phyloP scores from a whole-genome alignment of 768 basidiomycete genomes.

The Boletus edulis region DNA sequence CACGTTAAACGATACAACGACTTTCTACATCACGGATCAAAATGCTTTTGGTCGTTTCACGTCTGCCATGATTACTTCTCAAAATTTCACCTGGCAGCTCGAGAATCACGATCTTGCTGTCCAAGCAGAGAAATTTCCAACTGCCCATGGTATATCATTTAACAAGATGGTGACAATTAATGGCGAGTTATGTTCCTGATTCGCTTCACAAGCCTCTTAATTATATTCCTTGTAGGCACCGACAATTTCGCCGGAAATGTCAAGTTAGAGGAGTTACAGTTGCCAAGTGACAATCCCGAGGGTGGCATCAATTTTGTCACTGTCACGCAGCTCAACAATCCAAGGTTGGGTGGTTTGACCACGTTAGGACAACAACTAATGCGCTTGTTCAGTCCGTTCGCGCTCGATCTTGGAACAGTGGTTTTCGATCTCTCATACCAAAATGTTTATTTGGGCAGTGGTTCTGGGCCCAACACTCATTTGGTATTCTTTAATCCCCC shows the following conservation, averaged over 20 bases:
- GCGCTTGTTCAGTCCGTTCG: slow-evolving; percentile 50
- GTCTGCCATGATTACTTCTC: slow-evolving; percentile 58
- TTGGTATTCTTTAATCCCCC: slow-evolving; percentile 39
- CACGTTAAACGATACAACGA: slow-evolving; percentile 56
- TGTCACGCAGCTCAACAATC: slow-evolving; percentile 53
- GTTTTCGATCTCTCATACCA: slow-evolving; percentile 61
- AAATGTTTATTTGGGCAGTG: slow-evolving; percentile 53
- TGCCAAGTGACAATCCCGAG: slow-evolving; percentile 63
- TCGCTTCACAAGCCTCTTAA: not conserved
- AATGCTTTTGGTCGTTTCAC: slow-evolving; percentile 62
- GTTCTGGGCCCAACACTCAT: slow-evolving; percentile 47
- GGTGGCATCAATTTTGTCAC: slow-evolving; percentile 69
- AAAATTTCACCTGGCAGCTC: slow-evolving; percentile 68
- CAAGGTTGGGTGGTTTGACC: slow-evolving; percentile 39
- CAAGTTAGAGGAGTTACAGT: slow-evolving; percentile 51
- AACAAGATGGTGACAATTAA: slow-evolving; percentile 57
- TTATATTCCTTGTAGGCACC: slow-evolving; percentile 40
- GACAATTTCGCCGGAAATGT: slow-evolving; percentile 61
- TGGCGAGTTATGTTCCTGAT: slow-evolving; percentile 34
- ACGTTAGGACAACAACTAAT: slow-evolving; percentile 1
- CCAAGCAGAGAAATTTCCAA: slow-evolving; percentile 65
- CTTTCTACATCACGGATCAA: slow-evolving; percentile 55
- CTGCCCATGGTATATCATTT: slow-evolving; percentile 63
- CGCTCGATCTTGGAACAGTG: slow-evolving; percentile 66
- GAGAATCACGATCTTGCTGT: slow-evolving; percentile 55